A percentile compares a stretch with the other conserved stretches of the same genome.
These are phyloP conservation scores for Rhizopogon vulgaris DNA, from an alignment of 768 basidiomycete genomes.

Conservation along the genomic window DNA sequence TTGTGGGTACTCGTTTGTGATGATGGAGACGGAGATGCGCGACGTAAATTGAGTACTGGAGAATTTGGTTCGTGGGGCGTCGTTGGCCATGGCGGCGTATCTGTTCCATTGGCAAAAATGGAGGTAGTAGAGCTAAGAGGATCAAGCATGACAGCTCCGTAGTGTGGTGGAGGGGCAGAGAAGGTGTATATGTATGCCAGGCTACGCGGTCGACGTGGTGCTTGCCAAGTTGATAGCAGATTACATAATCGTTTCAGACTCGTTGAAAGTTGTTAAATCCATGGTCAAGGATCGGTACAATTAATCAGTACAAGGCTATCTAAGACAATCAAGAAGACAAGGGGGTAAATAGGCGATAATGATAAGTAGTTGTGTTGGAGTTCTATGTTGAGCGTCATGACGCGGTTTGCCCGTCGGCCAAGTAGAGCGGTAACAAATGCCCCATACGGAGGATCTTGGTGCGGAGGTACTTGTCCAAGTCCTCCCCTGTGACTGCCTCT, in stretches of 20 bases:
- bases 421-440: conserved; percentile 67
- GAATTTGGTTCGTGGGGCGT: conserved; percentile 70
- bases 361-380: not conserved
- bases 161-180: not conserved
- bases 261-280: no score
- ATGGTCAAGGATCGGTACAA: not conserved
- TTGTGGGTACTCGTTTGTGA: conserved; percentile 40
- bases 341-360: not conserved
- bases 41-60: conserved; percentile 65
- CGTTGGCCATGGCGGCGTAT: conserved; percentile 71
- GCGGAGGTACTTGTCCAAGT: conserved; percentile 90
- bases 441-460: conserved; percentile 99
- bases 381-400: not conserved
- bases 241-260: not conserved
- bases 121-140: conserved; percentile 56
- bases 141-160: conserved; percentile 50
- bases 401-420: not conserved
- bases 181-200: not conserved
- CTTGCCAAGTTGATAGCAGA: not conserved
- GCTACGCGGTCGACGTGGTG: not conserved
- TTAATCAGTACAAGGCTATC: not conserved
- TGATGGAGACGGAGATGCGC: conserved; percentile 48
- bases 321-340: not conserved
- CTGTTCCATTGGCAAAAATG: conserved; percentile 45
- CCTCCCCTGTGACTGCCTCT: conserved; percentile 68